These are phyloP conservation scores for Gossypium turneri DNA, from an alignment of 345 rosid genomes.

Conservation along the genomic window DNA sequence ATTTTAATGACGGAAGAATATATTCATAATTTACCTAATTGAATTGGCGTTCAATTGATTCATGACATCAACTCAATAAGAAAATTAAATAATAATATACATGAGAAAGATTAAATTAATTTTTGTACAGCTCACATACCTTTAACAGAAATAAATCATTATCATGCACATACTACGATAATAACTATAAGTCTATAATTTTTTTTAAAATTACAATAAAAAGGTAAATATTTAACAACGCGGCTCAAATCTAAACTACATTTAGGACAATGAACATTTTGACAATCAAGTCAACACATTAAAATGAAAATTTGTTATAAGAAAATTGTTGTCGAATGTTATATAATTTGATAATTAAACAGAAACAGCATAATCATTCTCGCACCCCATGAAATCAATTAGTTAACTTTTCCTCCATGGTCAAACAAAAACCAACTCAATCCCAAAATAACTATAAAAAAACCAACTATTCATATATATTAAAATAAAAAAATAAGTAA, in stretches of 20 bases:
- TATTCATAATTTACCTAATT: too few species aligned
- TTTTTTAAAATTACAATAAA: too few species aligned
- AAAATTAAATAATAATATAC: too few species aligned
- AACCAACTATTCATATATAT: too few species aligned
- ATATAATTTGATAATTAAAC: not conserved
- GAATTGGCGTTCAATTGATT: rapidly evolving
- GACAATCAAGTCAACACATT: rapidly evolving
- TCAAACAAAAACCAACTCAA: not conserved
- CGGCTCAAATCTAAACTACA: rapidly evolving
- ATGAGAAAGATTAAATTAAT: too few species aligned
- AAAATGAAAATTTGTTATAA: too few species aligned
- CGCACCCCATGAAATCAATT: not conserved
- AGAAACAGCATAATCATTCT: not conserved
- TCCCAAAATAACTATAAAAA: not conserved
- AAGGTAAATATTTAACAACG: rapidly evolving
- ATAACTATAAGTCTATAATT: too few species aligned
- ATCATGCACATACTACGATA: too few species aligned
- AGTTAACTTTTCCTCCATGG: not conserved
- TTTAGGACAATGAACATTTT: rapidly evolving
- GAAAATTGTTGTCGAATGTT: not conserved
- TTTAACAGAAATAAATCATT: too few species aligned
- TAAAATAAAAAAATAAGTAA: not conserved
- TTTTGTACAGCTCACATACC: too few species aligned
- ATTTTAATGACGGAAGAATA: rapidly evolving
- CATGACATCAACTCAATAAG: too few species aligned